phyloP scores from a whole-genome alignment of 1,284 basidiomycete species.

The Meripilus lineatus region DNA sequence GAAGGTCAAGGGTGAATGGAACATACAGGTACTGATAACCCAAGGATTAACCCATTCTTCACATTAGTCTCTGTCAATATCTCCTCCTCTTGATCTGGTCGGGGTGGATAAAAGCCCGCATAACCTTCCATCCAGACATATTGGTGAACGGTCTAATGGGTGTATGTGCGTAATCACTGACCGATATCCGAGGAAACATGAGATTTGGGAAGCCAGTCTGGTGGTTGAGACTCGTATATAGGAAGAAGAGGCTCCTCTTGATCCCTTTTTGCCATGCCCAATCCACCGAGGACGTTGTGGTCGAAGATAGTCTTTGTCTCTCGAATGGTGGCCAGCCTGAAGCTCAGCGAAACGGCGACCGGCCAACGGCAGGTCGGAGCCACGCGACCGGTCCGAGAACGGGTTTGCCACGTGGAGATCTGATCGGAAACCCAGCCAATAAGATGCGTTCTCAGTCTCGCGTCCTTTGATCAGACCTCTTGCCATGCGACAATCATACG shows the following conservation, averaged over 20 bases:
- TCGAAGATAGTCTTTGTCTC: no score
- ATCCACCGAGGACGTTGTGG: no score
- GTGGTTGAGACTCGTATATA: slow-evolving; percentile 64
- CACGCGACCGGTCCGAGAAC: no score
- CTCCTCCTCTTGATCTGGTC: slow-evolving; percentile 83
- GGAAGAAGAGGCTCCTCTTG: slow-evolving; percentile 35
- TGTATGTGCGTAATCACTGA: slow-evolving; percentile 21
- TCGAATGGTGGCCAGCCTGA: no score
- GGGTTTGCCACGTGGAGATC: no score
- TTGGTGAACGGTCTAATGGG: not conserved
- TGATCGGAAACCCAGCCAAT: no score
- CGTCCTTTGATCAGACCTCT: no score
- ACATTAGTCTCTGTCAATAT: slow-evolving; percentile 72
- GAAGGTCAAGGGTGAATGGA: not conserved
- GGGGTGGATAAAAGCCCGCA: slow-evolving; percentile 82
- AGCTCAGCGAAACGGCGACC: no score
- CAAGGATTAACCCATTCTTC: slow-evolving; percentile 70
- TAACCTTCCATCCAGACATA: slow-evolving; percentile 50
- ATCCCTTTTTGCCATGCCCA: slow-evolving; percentile 22
- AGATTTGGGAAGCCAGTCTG: slow-evolving; percentile 63
- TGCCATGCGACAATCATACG: slow-evolving; percentile 52
- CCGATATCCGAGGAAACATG: slow-evolving; percentile 68
- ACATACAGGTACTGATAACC: slow-evolving; percentile 50
- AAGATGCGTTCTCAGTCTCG: no score
- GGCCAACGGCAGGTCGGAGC: no score